Base-by-base conservation (phyloP, 306 rosid species). In the Fragaria iinumae region DNA sequence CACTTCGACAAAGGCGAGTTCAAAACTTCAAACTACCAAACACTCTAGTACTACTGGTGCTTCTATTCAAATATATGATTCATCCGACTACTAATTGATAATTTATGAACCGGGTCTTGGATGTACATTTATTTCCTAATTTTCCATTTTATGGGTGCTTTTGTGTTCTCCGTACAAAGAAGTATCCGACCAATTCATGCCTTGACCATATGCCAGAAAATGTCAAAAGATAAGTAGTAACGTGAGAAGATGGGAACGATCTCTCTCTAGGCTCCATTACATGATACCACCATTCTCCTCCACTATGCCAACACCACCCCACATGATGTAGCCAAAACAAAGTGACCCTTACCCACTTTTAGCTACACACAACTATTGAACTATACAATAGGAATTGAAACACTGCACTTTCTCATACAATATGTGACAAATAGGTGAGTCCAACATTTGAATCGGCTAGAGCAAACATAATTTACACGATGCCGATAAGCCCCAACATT, bases 371-470 rank as follows among this genome's bases (percentile, higher is more conserved):
- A 27, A 60, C 67, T 27, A 60, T 60, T 4, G 5, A 60, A 62
- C n/a, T 62, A 62, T 62, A 29, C 5, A 27, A 11, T 25, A 59
- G 7, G 64, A 57, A 21, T 62, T 27, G 63, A 52, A 52, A 47
- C 50, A 44, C 34, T 43, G 6, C 6, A 8, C 4, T 49, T 11
- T 69, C 67, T 68, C 32, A n/a, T 67, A 48, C 80, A 64, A 59
- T 50, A 71, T 72, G 62, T 52, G 74, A 77, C 81, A 87, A 73
- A 79, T 73, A 75, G 59, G 20, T 52, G 77, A 83, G 73, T 25
- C 47, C 64, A 2, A 1, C 34, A 49, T 77, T 52, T 27, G 27
- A 69, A 81, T 80, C 67, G 72, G 76, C 67, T 62, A 72, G 50
- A 17, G 44, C 23, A 13, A 77, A 81, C 59, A 71, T 39, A 34